These are phyloP conservation scores for Albophoma yamanashiensis DNA, from an alignment of 2,329 filamentous ascomycete genomes.

Conservation along the genomic window DNA sequence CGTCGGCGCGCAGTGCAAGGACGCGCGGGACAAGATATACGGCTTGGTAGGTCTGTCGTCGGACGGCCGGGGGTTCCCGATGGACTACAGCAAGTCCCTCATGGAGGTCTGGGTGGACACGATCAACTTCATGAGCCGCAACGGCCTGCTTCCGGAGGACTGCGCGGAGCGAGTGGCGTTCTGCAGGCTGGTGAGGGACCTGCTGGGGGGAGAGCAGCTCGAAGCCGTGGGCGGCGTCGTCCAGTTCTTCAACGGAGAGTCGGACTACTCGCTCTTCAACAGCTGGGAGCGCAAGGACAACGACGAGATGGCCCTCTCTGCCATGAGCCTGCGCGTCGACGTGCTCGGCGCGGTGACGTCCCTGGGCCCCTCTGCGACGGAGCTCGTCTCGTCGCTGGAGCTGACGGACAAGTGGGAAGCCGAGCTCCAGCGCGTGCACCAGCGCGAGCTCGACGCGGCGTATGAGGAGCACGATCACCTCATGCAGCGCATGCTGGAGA, in stretches of 20 bases:
- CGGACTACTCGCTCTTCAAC: constrained; percentile 1
- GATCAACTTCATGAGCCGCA: constrained; percentile 7
- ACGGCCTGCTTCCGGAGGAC: constrained; percentile 1
- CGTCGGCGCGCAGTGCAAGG: constrained; percentile 4
- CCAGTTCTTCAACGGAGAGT: background rate
- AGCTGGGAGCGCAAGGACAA: background rate
- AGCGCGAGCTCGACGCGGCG: constrained; percentile 3
- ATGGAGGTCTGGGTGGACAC: constrained; percentile 13
- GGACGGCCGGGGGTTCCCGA: constrained; percentile 7
- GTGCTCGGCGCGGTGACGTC: constrained; percentile 4
- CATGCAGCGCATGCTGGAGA: constrained; percentile 4
- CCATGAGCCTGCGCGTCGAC: constrained; percentile 1
- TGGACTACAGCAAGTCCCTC: constrained; percentile 13
- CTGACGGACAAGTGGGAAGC: constrained; percentile 5
- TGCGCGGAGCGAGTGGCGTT: constrained; percentile 1
- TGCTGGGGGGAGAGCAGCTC: constrained; percentile 5
- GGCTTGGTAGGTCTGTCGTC: constrained; percentile 12
- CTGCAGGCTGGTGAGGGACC: constrained; percentile 1
- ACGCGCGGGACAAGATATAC: constrained; percentile 15
- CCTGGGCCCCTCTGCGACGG: constrained; percentile 2
- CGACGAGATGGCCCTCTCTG: constrained; percentile 4
- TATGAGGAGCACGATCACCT: constrained; percentile 4
- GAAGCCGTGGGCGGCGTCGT: constrained; percentile 5
- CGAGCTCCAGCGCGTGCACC: constrained; percentile 5
- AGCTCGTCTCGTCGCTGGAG: constrained; percentile 5